Evolutionary conservation across 257 asterid genomes (phyloP).

Genomic region (Ligustrum vulgare): DNA sequence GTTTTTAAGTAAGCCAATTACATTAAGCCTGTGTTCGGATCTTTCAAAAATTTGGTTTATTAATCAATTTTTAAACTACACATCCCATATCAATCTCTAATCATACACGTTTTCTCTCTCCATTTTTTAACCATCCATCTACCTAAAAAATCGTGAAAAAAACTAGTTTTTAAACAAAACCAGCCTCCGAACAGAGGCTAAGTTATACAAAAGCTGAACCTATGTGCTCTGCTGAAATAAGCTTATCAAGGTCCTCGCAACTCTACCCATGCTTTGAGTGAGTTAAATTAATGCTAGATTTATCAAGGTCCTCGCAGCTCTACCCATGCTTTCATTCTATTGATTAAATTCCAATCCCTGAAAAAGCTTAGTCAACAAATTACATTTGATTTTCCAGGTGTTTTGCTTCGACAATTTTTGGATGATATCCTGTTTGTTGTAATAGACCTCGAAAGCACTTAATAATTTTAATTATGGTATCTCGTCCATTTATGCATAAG

Average conservation of each 20-base stretch:
- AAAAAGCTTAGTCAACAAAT: not conserved
- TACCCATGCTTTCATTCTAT: not conserved
- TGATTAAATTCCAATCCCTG: not conserved
- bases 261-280: not conserved
- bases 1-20: not conserved
- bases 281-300: no score
- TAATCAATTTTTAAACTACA: no score
- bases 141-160: no score
- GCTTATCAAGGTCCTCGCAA: not conserved
- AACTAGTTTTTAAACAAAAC: no score
- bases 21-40: no score
- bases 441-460: not conserved
- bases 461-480: not conserved
- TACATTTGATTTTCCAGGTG: not conserved
- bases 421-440: not conserved
- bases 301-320: not conserved
- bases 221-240: not conserved
- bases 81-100: no score
- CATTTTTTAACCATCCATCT: no score
- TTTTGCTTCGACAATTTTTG: not conserved
- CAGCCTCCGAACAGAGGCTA: no score
- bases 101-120: no score
- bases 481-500: not conserved
- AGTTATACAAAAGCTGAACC: not conserved
- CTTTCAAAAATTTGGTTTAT: no score